Evolutionary conservation across 139 green algal species (phyloP).

Genomic region (Closterium sp.): DNA sequence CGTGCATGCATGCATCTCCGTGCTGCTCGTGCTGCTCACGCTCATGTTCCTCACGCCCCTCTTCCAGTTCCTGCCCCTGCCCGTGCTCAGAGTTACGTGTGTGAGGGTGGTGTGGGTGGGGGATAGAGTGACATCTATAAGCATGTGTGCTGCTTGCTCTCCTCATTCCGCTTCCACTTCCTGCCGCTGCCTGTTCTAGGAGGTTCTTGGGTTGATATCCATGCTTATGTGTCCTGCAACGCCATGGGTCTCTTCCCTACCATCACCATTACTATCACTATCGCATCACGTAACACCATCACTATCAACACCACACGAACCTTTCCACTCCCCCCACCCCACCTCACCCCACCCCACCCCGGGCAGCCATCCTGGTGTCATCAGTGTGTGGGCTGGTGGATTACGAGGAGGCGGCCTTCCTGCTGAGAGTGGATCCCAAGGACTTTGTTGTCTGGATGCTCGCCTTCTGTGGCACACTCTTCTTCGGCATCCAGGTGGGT

Average conservation of each 20-base stretch:
- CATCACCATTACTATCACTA: not conserved
- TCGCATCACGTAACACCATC: too few species aligned
- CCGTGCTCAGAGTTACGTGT: constrained; percentile 6
- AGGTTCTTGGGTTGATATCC: too few species aligned
- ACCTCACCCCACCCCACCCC: too few species aligned
- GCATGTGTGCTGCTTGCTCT: too few species aligned
- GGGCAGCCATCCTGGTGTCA: constrained; percentile 51
- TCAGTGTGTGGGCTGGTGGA: constrained; percentile 50
- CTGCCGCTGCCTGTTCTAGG: too few species aligned
- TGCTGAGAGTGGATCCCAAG: constrained; percentile 40
- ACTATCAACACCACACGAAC: too few species aligned
- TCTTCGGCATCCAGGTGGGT: constrained; percentile 71
- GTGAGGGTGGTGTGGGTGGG: too few species aligned
- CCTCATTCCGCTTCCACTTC: too few species aligned
- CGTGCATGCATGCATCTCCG: too few species aligned
- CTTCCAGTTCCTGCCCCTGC: constrained; percentile 35
- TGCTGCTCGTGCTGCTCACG: not conserved
- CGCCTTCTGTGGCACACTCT: constrained; percentile 66
- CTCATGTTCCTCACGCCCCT: constrained; percentile 46
- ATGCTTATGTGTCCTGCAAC: not conserved
- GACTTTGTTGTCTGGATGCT: constrained; percentile 53
- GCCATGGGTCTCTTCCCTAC: not conserved
- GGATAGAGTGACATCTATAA: too few species aligned
- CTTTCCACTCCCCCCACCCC: not conserved
- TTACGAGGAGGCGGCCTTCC: constrained; percentile 44